Evolutionary conservation across 2,329 filamentous ascomycete species (phyloP).

Genomic region (Albophoma yamanashiensis): DNA sequence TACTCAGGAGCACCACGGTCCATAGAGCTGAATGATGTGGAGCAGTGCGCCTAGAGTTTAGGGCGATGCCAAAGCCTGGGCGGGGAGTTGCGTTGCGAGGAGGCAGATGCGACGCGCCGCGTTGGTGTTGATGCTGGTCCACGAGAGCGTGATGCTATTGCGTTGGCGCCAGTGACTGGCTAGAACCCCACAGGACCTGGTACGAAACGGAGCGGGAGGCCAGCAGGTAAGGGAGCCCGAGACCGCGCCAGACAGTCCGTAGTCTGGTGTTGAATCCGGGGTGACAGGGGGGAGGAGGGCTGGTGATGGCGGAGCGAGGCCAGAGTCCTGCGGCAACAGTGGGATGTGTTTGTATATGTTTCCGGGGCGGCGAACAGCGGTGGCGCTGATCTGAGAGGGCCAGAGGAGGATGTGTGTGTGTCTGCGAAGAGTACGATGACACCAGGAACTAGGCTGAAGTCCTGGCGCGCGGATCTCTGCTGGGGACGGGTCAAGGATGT

Average conservation of each 20-base stretch:
- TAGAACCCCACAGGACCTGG: slow-evolving; percentile 18
- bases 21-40: slow-evolving; percentile 30
- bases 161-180: slow-evolving; percentile 23
- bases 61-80: neutral
- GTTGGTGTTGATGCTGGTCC: slow-evolving; percentile 9
- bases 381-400: slow-evolving; percentile 7
- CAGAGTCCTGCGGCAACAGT: slow-evolving; percentile 18
- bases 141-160: slow-evolving; percentile 20
- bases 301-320: slow-evolving; percentile 7
- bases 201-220: slow-evolving; percentile 14
- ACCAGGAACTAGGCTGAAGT: slow-evolving; percentile 6
- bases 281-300: slow-evolving; percentile 14
- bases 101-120: neutral
- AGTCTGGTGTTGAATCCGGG: slow-evolving; percentile 13
- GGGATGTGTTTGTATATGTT: slow-evolving; percentile 19
- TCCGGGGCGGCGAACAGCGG: slow-evolving; percentile 20
- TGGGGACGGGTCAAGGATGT: slow-evolving; percentile 9
- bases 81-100: slow-evolving; percentile 5
- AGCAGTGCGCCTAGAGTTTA: neutral
- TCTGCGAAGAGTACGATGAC: slow-evolving; percentile 4
- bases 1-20: slow-evolving; percentile 61
- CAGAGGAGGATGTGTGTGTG: slow-evolving; percentile 1
- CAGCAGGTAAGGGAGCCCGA: slow-evolving; percentile 19
- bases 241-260: slow-evolving; percentile 17
- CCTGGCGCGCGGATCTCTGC: slow-evolving; percentile 11